Conservation (phyloP, 129 eudicot genomes). For the Helianthus annuus region DNA sequence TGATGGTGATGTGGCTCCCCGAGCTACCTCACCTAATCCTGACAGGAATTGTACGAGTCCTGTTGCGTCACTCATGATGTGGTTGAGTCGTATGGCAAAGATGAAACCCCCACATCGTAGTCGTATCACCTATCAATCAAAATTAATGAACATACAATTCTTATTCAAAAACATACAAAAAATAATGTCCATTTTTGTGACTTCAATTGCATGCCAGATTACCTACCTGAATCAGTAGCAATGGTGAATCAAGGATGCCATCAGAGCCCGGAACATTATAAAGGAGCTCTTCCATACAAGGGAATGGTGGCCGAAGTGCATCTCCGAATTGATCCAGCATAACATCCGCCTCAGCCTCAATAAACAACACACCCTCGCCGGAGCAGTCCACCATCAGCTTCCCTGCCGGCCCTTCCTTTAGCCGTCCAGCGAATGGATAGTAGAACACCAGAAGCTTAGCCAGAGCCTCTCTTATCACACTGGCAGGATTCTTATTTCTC, state of each 20-base stretch:
- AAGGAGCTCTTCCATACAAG: conserved; percentile 51
- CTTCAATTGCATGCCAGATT: too few species aligned
- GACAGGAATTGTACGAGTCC: conserved; percentile 56
- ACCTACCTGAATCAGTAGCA: conserved; percentile 31
- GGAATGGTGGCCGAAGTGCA: conserved; percentile 19
- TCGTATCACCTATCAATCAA: conserved; percentile 34
- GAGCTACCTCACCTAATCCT: conserved; percentile 53
- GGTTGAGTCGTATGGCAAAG: conserved; percentile 57
- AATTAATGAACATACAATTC: neutral
- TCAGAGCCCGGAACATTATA: conserved; percentile 37
- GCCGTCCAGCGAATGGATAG: conserved; percentile 31
- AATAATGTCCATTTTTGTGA: too few species aligned
- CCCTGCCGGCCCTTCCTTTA: conserved; percentile 41
- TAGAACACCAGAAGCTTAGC: conserved; percentile 26
- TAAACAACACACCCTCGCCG: conserved; percentile 34
- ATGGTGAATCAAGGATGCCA: conserved; percentile 20
- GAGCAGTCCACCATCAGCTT: conserved; percentile 38
- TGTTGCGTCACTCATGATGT: conserved; percentile 54
- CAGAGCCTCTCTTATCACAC: conserved; percentile 25
- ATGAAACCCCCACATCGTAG: conserved; percentile 64
- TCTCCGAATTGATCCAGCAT: conserved; percentile 21
- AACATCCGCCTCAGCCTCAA: conserved; percentile 36
- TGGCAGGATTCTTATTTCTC: conserved; percentile 25
- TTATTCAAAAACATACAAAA: too few species aligned
- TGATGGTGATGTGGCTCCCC: conserved; percentile 49